These are phyloP conservation scores for Verticillium tricorpus DNA, from an alignment of 2,329 filamentous ascomycete genomes.

Conservation along the genomic window DNA sequence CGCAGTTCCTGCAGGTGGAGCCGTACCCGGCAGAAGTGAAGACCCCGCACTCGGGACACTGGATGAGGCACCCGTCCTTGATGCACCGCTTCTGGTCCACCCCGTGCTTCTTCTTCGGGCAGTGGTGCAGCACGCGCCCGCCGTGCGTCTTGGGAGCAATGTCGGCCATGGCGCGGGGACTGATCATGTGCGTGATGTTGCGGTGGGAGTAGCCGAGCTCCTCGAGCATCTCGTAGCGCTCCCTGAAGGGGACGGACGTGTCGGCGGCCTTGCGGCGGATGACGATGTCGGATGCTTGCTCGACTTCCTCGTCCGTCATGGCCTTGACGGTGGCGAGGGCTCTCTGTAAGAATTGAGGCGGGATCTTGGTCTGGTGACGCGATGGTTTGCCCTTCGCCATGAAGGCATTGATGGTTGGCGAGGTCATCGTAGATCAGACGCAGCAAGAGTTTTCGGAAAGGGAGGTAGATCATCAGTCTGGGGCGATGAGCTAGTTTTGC, in stretches of 20 bases:
- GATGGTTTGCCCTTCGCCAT: background rate
- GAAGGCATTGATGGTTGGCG: background rate
- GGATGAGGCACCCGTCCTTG: background rate
- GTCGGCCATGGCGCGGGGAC: background rate
- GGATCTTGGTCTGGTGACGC: background rate
- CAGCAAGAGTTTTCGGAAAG: background rate
- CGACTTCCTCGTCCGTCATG: background rate
- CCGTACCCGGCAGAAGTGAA: background rate
- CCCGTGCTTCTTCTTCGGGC: background rate
- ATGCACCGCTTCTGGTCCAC: background rate
- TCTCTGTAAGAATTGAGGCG: background rate
- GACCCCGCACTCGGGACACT: background rate
- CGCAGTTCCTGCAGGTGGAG: conserved; percentile 1
- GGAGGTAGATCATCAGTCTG: background rate
- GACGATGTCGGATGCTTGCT: background rate
- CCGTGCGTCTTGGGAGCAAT: background rate
- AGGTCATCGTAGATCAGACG: background rate
- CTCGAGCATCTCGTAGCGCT: background rate
- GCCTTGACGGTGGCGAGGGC: background rate
- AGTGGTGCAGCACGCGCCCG: conserved; percentile 4
- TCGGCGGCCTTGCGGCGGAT: background rate
- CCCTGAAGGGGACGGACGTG: background rate
- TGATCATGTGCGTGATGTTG: background rate
- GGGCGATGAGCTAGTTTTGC: background rate
- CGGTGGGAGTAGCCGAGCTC: background rate